Percentiles rank a stretch among this genome's conserved stretches.
These are phyloP conservation scores for Tolypocladium guangdongense DNA, from an alignment of 2,329 filamentous ascomycete species.

Conservation along the genomic window DNA sequence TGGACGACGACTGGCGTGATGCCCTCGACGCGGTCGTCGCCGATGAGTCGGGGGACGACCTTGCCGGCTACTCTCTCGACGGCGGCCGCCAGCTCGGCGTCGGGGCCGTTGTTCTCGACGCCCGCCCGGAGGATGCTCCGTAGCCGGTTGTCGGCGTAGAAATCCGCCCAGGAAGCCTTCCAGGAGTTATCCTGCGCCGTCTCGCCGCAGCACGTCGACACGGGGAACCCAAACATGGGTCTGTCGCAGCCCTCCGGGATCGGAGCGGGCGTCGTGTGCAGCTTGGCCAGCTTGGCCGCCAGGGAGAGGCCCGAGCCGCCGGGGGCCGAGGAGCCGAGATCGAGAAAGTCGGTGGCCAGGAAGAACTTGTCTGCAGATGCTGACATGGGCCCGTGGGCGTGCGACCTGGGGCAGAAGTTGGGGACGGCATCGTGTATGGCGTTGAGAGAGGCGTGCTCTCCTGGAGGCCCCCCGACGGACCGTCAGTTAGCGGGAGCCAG, in stretches of 20 bases:
- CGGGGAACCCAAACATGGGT: slow-evolving; percentile 73
- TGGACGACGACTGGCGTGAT: slow-evolving; percentile 75
- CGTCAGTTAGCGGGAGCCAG: not conserved
- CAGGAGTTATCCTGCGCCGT: slow-evolving; percentile 73
- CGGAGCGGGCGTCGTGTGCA: slow-evolving; percentile 69
- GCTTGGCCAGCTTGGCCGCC: slow-evolving; percentile 63
- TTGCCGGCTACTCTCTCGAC: slow-evolving; percentile 52
- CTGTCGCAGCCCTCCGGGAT: slow-evolving; percentile 43
- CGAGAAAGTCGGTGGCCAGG: slow-evolving; percentile 70
- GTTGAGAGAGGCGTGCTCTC: slow-evolving; percentile 76
- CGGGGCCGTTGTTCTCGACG: slow-evolving; percentile 50
- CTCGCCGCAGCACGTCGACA: slow-evolving; percentile 75
- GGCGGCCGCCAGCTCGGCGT: slow-evolving; percentile 48
- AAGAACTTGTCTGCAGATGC: slow-evolving; percentile 41
- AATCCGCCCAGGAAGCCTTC: slow-evolving; percentile 66
- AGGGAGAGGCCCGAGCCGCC: slow-evolving; percentile 44
- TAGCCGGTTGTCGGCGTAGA: slow-evolving; percentile 70
- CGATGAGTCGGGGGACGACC: slow-evolving; percentile 69
- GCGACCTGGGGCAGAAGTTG: slow-evolving; percentile 62
- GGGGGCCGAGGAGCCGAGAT: slow-evolving; percentile 39
- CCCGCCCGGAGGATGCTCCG: slow-evolving; percentile 50
- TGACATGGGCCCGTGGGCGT: slow-evolving; percentile 56
- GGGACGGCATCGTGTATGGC: slow-evolving; percentile 65
- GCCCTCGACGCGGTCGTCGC: slow-evolving; percentile 51
- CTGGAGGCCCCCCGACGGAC: slow-evolving; percentile 26